Evolutionary conservation across 2,329 filamentous ascomycete genomes (phyloP).

Genomic region (Elsinoe ampelina): DNA sequence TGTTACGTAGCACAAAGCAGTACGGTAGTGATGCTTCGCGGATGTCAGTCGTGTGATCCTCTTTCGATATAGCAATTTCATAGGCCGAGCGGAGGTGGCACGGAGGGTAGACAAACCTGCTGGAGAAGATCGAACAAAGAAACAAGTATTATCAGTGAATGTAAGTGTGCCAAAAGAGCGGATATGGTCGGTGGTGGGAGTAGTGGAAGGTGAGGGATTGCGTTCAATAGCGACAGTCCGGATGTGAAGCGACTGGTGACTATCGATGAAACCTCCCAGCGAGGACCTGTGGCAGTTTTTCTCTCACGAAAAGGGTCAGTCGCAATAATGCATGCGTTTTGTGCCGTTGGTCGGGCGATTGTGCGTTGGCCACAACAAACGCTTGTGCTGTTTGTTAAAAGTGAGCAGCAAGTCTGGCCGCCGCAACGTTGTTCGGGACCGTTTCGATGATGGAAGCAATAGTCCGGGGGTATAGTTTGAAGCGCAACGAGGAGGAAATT

Average conservation of each 20-base stretch:
- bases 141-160: constrained; percentile 4
- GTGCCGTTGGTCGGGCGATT: constrained; percentile 11
- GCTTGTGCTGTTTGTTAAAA: neutral
- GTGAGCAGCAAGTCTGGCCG: constrained; percentile 6
- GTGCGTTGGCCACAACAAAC: constrained; percentile 9
- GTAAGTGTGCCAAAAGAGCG: constrained; percentile 2
- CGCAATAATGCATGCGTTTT: constrained; percentile 12
- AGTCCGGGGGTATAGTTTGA: constrained; percentile 10
- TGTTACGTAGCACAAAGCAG: neutral
- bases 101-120: constrained; percentile 2
- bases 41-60: constrained; percentile 1
- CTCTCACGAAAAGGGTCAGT: constrained; percentile 8
- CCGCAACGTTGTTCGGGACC: constrained; percentile 1
- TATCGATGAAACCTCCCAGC: constrained; percentile 12
- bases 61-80: neutral
- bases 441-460: constrained; percentile 10
- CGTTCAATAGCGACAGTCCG: constrained; percentile 10
- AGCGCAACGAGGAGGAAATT: constrained; percentile 10
- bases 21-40: neutral
- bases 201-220: neutral
- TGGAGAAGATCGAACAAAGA: neutral
- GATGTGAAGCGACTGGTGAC: constrained; percentile 7
- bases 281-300: constrained; percentile 7
- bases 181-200: neutral
- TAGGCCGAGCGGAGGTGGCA: neutral